Percentiles rank a stretch among this genome's conserved stretches.
Conservation (phyloP, 805 yeast genomes). For the Wickerhamomyces subpelliculosus region DNA sequence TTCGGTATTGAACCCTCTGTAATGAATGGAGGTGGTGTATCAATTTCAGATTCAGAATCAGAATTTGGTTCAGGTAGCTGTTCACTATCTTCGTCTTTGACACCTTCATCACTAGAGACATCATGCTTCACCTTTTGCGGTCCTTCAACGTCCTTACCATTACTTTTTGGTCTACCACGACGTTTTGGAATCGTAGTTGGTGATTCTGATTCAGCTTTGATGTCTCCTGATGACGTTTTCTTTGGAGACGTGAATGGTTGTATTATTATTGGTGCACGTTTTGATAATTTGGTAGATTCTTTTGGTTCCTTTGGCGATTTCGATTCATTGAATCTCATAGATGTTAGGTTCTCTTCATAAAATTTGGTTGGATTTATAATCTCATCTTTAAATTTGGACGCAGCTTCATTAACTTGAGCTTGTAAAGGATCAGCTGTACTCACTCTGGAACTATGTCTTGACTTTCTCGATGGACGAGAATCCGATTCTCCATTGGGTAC, state of each 20-base stretch:
- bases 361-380: slow-evolving; percentile 15
- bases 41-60: slow-evolving; percentile 7
- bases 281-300: too few species aligned
- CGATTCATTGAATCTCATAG: too few species aligned
- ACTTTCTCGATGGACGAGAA: slow-evolving; percentile 6
- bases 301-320: too few species aligned
- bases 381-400: slow-evolving; percentile 8
- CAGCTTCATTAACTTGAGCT: slow-evolving; percentile 8
- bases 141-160: too few species aligned
- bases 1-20: slow-evolving; percentile 18
- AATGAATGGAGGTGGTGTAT: slow-evolving; percentile 14
- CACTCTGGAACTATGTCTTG: slow-evolving; percentile 18
- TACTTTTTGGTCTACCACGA: not conserved
- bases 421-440: slow-evolving; percentile 11
- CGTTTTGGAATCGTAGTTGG: not conserved
- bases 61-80: not conserved
- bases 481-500: slow-evolving; percentile 2
- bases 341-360: slow-evolving; percentile 14
- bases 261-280: too few species aligned
- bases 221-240: too few species aligned
- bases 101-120: slow-evolving; percentile 2
- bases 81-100: slow-evolving; percentile 1
- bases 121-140: too few species aligned
- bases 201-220: not conserved
- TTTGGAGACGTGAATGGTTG: too few species aligned